Base-by-base conservation (phyloP, 345 rosid genomes). In the Dovyalis caffra region DNA sequence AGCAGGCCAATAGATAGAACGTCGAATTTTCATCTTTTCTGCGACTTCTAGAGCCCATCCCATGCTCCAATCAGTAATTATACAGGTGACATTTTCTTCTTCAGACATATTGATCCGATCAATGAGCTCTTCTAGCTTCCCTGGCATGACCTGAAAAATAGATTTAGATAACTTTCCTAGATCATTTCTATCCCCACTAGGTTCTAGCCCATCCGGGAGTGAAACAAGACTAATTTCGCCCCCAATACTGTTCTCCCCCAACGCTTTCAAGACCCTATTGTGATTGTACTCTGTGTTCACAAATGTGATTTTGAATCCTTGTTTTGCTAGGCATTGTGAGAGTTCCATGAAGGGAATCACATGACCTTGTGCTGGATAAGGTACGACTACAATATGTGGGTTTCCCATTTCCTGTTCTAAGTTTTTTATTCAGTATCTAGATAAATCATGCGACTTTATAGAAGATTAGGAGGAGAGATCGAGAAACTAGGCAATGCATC, bases 331-430 rank as follows among this genome's bases (percentile, higher is more conserved):
- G 60, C 8, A 40, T 12, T 40, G 61, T 9, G 72, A 77, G 5
- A 68, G 72, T 58, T 68, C 51, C 71, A 77, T 57, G 4, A 71
- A 25, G 25, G 80, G 76, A 66, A 77, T 66, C 14, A 77, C 70
- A 78, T 78, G 81, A 34, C 77, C 77, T 38, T 78, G 77, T 28
- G 70, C 74, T 14, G 81, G 77, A 35, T 20, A 51, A 11, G 81
- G 77, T 10, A 73, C 51, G 6, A 45, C 81, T n/a, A 78, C 43
- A 31, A 77, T 67, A 57, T 49, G 63, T 47, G 74, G 65, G 43
- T 40, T 72, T 31, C 21, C 20, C 37, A 37, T 76, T 18, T 45
- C 43, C 1, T 57, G 51, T 8, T 3, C 40, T 1, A 23, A 38
- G 26, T 28, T 66, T 31, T 23, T 37, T 8, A n/a, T 66, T 37